phyloP scores from a whole-genome alignment of 1,284 basidiomycete genomes.

The Hemileia vastatrix region DNA sequence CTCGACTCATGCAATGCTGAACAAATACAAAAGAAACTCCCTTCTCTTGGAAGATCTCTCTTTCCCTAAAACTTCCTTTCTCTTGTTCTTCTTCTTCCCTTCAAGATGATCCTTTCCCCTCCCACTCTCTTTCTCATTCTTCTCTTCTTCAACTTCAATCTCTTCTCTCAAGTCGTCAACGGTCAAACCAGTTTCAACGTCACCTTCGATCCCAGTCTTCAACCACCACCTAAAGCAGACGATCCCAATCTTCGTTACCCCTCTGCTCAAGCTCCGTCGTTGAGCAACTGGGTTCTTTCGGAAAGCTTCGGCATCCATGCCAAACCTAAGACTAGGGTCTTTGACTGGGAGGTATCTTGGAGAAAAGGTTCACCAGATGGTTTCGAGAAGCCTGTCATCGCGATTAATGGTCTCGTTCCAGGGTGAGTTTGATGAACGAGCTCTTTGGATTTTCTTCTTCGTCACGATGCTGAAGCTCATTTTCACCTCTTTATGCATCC shows the following conservation, averaged over 20 bases:
- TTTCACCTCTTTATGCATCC: no score
- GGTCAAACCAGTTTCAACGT: background rate
- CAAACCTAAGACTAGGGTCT: conserved; percentile 28
- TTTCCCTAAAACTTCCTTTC: background rate
- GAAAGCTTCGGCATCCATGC: conserved; percentile 28
- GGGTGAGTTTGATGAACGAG: background rate
- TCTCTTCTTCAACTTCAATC: background rate
- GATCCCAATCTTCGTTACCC: background rate
- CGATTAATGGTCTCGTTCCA: conserved; percentile 30
- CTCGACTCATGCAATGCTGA: no score
- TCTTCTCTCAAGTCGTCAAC: background rate
- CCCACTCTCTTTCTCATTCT: background rate
- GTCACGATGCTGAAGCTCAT: no score
- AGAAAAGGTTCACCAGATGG: conserved; percentile 31
- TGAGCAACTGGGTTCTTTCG: conserved; percentile 5
- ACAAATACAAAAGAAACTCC: no score
- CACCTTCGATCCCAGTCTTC: background rate
- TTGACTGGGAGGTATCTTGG: conserved; percentile 29
- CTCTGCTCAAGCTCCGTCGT: background rate
- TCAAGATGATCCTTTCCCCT: background rate
- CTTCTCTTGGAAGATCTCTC: no score
- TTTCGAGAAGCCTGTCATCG: conserved; percentile 31
- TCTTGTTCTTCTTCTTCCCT: background rate
- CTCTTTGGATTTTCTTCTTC: no score
- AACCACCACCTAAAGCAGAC: background rate